Base-by-base conservation (phyloP, 257 asterid species). In the Solanum bulbocastanum region DNA sequence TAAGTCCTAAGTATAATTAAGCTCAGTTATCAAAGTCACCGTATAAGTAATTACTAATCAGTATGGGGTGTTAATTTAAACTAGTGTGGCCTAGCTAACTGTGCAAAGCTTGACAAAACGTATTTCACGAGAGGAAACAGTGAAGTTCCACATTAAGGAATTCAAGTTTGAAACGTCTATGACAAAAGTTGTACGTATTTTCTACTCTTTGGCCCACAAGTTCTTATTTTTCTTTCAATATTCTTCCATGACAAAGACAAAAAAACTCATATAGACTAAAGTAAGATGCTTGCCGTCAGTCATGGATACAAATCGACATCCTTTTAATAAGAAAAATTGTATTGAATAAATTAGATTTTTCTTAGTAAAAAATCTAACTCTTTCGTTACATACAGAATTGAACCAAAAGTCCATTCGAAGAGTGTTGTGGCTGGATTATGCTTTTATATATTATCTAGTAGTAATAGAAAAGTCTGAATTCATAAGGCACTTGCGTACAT, bases 91-190 rank as follows among this genome's bases (percentile, higher is more conserved):
- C 30, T 5, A 46, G 71, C 32, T 23, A 62, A 46, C 18, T 12
- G 52, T 12, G 52, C 52, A 12, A 81, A 79, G 27, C 66, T 56
- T 18, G 65, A 56, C 65, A 56, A 22, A 56, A 78, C 13, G 36
- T 42, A n/a, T 40, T 23, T n/a, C 49, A 78, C 10, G 84, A 44
- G 20, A 79, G 65, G 84, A 79, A 79, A 79, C 37, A 79, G 10
- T 25, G 36, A 79, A 79, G n/a, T 39, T 30, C 85, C 39, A 81
- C 68, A 81, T 22, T 44, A 3, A 74, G 44, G 84, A 87, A 82
- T 76, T 75, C 88, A 90, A 87, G 86, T 89, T 90, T 91, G 89
- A 90, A 87, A 90, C 89, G 92, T 87, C 33, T 18, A 15, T 33
- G 25, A 18, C 68, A 30, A 30, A 79, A 81, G 39, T 81, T 18